Conservation (phyloP, 768 basidiomycete genomes). For the Termitomyces sp. region DNA sequence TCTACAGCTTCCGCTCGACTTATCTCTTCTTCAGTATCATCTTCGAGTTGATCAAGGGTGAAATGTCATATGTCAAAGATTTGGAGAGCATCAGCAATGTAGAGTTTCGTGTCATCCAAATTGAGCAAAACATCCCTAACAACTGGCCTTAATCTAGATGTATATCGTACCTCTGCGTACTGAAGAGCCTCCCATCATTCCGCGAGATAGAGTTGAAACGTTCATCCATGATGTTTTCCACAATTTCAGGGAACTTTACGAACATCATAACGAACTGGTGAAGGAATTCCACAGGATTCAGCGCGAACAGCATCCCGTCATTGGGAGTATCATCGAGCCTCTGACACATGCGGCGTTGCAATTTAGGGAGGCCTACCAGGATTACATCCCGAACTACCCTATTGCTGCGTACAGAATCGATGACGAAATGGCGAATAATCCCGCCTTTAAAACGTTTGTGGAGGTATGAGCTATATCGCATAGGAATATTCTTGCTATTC, state of each 20-base stretch:
- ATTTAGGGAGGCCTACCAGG: slow-evolving; percentile 89
- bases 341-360: slow-evolving; percentile 87
- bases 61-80: slow-evolving; percentile 94
- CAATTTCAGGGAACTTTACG: slow-evolving; percentile 74
- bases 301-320: slow-evolving; percentile 77
- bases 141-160: slow-evolving; percentile 43
- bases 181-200: slow-evolving; percentile 74
- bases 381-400: slow-evolving; percentile 91
- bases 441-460: slow-evolving; percentile 75
- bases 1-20: background rate
- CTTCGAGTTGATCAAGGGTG: slow-evolving; percentile 92
- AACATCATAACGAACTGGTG: slow-evolving; percentile 71
- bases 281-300: slow-evolving; percentile 84
- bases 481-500: slow-evolving; percentile 13
- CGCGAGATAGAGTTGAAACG: slow-evolving; percentile 58
- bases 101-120: slow-evolving; percentile 17
- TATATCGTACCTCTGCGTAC: slow-evolving; percentile 72
- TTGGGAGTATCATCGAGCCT: slow-evolving; percentile 77
- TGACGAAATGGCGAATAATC: slow-evolving; percentile 81
- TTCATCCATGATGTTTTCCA: slow-evolving; percentile 90
- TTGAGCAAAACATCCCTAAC: background rate
- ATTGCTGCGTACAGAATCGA: slow-evolving; percentile 86
- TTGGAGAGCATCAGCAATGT: slow-evolving; percentile 81
- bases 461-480: slow-evolving; percentile 46
- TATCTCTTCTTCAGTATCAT: slow-evolving; percentile 57